Percentiles rank a stretch among this genome's conserved stretches.
These are phyloP conservation scores for Agrocybe pediades DNA, from an alignment of 768 basidiomycete genomes.

Conservation along the genomic window DNA sequence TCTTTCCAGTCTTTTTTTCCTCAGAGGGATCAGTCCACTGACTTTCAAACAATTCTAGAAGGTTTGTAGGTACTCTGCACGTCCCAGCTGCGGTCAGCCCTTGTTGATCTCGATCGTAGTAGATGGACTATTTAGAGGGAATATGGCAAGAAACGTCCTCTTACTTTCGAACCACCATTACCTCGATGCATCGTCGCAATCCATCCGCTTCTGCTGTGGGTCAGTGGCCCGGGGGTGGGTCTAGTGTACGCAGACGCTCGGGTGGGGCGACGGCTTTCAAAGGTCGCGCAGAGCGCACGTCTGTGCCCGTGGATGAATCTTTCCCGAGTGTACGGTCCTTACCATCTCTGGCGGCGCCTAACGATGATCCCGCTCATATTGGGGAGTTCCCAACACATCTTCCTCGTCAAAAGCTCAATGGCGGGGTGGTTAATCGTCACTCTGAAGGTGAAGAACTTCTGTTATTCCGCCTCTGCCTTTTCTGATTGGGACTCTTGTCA, in stretches of 20 bases:
- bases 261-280: conserved; percentile 12
- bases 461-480: background rate
- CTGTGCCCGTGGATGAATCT: conserved; percentile 6
- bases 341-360: conserved; percentile 5
- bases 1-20: too few species aligned
- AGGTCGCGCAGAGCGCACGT: conserved; percentile 3
- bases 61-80: too few species aligned
- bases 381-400: background rate
- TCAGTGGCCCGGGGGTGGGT: background rate
- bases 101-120: conserved; percentile 6
- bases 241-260: conserved; percentile 18
- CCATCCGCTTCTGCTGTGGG: conserved; percentile 9
- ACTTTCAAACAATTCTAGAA: too few species aligned
- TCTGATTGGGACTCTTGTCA: background rate
- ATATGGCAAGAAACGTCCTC: background rate
- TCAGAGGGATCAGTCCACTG: too few species aligned
- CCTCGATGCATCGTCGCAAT: conserved; percentile 10
- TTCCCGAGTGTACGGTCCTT: conserved; percentile 16
- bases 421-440: background rate
- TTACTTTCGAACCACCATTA: background rate
- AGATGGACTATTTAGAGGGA: background rate
- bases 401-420: background rate
- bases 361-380: background rate
- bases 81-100: background rate
- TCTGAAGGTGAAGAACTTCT: conserved; percentile 5